These are phyloP conservation scores for Mikania micrantha DNA, from an alignment of 129 eudicot species.

Conservation along the genomic window DNA sequence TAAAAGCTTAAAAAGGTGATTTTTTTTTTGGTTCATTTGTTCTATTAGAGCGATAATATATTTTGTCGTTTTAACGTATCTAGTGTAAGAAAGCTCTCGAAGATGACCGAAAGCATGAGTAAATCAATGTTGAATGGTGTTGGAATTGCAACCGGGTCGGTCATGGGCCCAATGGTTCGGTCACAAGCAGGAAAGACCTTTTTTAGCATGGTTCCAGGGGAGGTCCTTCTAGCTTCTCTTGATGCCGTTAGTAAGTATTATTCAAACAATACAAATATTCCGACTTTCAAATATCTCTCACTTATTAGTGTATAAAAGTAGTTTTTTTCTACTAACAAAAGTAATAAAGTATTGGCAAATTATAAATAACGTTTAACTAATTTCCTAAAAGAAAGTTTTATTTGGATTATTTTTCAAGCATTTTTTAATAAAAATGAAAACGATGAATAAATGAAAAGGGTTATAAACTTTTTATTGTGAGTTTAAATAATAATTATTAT, in stretches of 20 bases:
- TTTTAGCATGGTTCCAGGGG: constrained; percentile 78
- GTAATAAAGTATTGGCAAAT: too few species aligned
- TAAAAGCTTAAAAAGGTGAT: constrained; percentile 72
- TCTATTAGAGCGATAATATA: neutral
- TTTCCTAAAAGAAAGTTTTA: too few species aligned
- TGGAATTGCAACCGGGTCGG: constrained; percentile 73
- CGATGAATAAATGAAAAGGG: too few species aligned
- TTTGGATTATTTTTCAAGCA: too few species aligned
- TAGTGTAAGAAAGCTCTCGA: constrained; percentile 68
- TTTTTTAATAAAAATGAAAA: too few species aligned
- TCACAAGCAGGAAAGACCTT: constrained; percentile 77
- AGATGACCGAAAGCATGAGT: constrained; percentile 87
- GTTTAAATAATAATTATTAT: too few species aligned
- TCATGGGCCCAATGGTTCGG: constrained; percentile 62
- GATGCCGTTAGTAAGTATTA: constrained; percentile 76
- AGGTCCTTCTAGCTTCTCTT: constrained; percentile 89
- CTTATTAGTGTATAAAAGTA: too few species aligned
- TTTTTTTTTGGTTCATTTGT: neutral
- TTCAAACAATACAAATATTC: too few species aligned
- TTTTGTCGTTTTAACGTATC: neutral
- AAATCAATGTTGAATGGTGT: constrained; percentile 65
- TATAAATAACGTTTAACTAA: too few species aligned
- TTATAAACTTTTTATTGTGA: too few species aligned
- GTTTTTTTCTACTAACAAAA: too few species aligned
- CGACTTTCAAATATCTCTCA: too few species aligned